Base-by-base conservation (phyloP, 805 yeast genomes). In the Pichia nanzhaoensis region DNA sequence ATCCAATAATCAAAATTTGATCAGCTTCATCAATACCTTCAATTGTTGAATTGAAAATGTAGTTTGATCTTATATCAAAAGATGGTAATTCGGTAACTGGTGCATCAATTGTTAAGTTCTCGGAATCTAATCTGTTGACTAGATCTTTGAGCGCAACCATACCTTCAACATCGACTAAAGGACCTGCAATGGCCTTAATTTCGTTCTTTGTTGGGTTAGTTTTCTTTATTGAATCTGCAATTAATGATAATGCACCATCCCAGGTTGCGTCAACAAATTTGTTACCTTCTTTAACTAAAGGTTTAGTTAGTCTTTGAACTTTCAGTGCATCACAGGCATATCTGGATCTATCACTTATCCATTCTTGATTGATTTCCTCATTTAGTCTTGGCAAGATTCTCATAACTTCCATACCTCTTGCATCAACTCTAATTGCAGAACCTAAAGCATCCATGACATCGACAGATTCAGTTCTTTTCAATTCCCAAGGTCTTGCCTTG, bases 401-500 rank as follows among this genome's bases (percentile, higher is more conserved):
- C 85, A 86, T 80, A 39, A 86, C 93, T 64, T 84, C 90, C 57
- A 81, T 75, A 55, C 95, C 95, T 66, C 93, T 77, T 43, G 91
- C 78, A 64, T 86, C 95, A 44, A 86, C 88, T 62, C 95, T 75
- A 53, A 86, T 77, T 58, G 80, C 84, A 36, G 91, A 82, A 21
- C 95, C 95, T 32, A 86, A 62, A 19, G 80, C 95, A 65, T 86
- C 95, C 69, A 80, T 65, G 13, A 86, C 93, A 64, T 86, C 95
- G 55, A 86, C 75, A 42, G 91, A 74, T 66, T 86, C 95, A 39
- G 95, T 85, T 71, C 85, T 80, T 70, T 85, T 86, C 63, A 87
- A 75, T 67, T 86, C 95, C 95, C 95, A 86, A 27, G 95, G 95
- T 62, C 95, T 77, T 14, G 95, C 95, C 61, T 78, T 80, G 74